phyloP scores from a whole-genome alignment of 139 green algal species.

The Chlamydomonas eustigma region DNA sequence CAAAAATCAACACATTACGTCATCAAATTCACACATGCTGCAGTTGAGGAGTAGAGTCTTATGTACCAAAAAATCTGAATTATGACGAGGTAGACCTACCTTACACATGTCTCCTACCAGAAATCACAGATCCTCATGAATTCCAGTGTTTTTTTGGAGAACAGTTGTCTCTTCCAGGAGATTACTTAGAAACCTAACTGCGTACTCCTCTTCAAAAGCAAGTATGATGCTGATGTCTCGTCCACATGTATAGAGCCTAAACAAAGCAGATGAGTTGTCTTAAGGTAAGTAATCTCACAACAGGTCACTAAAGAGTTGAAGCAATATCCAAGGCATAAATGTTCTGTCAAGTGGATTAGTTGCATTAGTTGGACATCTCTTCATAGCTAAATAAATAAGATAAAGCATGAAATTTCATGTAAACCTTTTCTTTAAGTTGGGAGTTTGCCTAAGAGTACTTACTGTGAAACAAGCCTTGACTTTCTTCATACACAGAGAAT shows the following conservation, averaged over 20 bases:
- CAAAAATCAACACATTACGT: neutral
- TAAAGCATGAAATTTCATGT: too few species aligned
- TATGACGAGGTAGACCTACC: neutral
- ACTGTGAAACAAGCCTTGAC: neutral
- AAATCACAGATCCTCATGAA: neutral
- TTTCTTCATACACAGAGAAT: neutral
- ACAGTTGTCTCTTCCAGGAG: neutral
- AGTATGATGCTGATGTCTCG: neutral
- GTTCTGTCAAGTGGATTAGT: too few species aligned
- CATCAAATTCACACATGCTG: neutral
- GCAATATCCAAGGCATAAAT: too few species aligned
- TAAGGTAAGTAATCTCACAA: too few species aligned
- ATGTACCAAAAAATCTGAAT: neutral
- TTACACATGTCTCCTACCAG: neutral
- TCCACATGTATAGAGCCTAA: neutral
- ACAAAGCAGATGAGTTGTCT: too few species aligned
- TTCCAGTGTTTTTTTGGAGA: neutral
- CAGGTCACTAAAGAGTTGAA: too few species aligned
- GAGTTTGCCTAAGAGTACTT: too few species aligned
- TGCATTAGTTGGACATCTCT: too few species aligned
- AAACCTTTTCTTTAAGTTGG: too few species aligned
- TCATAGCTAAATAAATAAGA: too few species aligned
- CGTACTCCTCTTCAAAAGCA: neutral
- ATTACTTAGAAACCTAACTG: neutral
- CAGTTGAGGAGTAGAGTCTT: neutral